phyloP scores from a whole-genome alignment of 73 alveolate genomes.

The Vitrella brassicaformis region DNA sequence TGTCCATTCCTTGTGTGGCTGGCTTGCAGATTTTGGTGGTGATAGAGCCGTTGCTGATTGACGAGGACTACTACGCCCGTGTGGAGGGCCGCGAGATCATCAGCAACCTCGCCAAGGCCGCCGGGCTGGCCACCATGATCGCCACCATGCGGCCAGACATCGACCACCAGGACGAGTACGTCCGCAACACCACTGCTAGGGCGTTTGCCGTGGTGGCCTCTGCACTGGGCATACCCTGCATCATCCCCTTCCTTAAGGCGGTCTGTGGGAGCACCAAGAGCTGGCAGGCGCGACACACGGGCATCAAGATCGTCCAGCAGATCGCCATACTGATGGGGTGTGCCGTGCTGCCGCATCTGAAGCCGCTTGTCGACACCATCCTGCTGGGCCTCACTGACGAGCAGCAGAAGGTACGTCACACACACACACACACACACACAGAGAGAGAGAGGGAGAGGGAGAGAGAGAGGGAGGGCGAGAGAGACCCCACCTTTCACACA shows the following conservation, averaged over 20 bases:
- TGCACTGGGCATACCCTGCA: constrained; percentile 93
- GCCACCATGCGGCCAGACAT: constrained; percentile 98
- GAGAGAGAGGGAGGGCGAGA: neutral
- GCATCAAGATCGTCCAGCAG: constrained; percentile 82
- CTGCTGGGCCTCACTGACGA: constrained; percentile 90
- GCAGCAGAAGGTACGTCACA: constrained; percentile 49
- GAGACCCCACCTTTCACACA: neutral
- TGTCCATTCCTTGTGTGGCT: no score
- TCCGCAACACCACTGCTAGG: constrained; percentile 91
- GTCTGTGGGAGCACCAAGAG: constrained; percentile 90
- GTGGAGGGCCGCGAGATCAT: constrained; percentile 98
- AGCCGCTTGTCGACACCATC: constrained; percentile 91
- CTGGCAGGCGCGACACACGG: constrained; percentile 99
- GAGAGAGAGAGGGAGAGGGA: neutral
- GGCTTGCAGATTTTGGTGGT: constrained; percentile 93
- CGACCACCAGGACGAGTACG: constrained; percentile 95
- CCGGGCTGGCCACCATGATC: constrained; percentile 98
- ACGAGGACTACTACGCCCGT: constrained; percentile 97
- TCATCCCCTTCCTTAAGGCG: constrained; percentile 95
- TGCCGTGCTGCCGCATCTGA: constrained; percentile 96
- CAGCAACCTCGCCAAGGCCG: constrained; percentile 95
- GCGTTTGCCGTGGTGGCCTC: constrained; percentile 99
- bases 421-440: neutral
- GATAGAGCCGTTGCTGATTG: constrained; percentile 95
- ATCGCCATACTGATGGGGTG: constrained; percentile 70